Evolutionary conservation across 2,329 filamentous ascomycete genomes (phyloP).

Genomic region (Xylaria multiplex): DNA sequence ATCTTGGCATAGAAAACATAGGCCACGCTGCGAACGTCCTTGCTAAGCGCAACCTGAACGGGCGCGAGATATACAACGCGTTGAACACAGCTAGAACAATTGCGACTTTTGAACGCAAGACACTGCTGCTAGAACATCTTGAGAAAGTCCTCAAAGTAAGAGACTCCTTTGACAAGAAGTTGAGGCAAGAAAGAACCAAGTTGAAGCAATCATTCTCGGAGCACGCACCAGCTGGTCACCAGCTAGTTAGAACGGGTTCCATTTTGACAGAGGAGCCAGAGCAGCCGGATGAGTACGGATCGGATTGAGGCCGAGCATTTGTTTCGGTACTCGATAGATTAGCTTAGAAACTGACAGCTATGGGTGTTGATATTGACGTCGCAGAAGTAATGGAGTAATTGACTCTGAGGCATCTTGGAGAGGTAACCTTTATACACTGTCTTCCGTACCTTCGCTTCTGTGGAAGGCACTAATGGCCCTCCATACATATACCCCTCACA

Average conservation of each 20-base stretch:
- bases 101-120: slow-evolving; percentile 24
- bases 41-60: slow-evolving; percentile 28
- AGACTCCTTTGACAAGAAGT: slow-evolving; percentile 25
- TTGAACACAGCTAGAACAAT: slow-evolving; percentile 36
- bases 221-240: slow-evolving; percentile 5
- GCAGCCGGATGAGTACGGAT: slow-evolving; percentile 22
- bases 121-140: slow-evolving; percentile 22
- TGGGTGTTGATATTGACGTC: too few species aligned
- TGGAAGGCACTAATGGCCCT: too few species aligned
- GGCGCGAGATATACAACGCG: slow-evolving; percentile 40
- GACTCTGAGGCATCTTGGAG: too few species aligned
- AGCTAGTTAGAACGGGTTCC: slow-evolving; percentile 25
- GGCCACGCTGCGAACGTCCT: slow-evolving; percentile 21
- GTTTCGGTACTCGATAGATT: background rate
- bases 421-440: too few species aligned
- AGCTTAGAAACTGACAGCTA: too few species aligned
- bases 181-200: slow-evolving; percentile 22
- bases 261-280: slow-evolving; percentile 31
- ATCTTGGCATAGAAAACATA: slow-evolving; percentile 24
- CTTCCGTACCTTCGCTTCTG: too few species aligned
- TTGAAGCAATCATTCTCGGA: slow-evolving; percentile 20
- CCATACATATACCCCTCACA: too few species aligned
- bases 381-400: too few species aligned
- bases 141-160: slow-evolving; percentile 29
- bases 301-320: background rate